A percentile compares a stretch with the other conserved stretches of the same genome.
These are phyloP conservation scores for Tetracentron sinense DNA, from an alignment of 164 flowering plant genomes.

Conservation along the genomic window DNA sequence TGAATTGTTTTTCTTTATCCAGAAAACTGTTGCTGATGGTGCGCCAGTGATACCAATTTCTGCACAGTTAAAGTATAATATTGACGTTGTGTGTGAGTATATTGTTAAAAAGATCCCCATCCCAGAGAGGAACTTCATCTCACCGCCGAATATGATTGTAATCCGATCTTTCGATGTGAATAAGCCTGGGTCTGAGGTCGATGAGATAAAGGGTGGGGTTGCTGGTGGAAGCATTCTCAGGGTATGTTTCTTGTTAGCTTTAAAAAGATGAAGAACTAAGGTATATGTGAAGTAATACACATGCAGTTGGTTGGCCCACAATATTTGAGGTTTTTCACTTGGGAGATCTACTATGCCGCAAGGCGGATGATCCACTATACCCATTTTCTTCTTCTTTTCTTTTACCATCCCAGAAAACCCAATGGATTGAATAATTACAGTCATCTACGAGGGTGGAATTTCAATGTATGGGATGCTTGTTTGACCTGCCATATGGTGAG, in stretches of 20 bases:
- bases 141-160: slow-evolving; percentile 94
- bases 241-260: slow-evolving; percentile 35
- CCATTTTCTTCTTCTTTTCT: too few species aligned
- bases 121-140: slow-evolving; percentile 76
- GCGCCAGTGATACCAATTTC: slow-evolving; percentile 94
- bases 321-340: too few species aligned
- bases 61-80: slow-evolving; percentile 88
- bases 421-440: not conserved
- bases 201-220: slow-evolving; percentile 92
- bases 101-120: slow-evolving; percentile 81
- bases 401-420: not conserved
- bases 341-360: not conserved
- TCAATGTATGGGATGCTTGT: not conserved
- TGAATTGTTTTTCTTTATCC: slow-evolving; percentile 10
- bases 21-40: slow-evolving; percentile 91
- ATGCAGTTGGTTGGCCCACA: too few species aligned
- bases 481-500: not conserved
- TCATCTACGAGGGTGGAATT: too few species aligned
- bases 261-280: not conserved
- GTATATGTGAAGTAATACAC: not conserved
- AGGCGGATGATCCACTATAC: not conserved
- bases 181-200: slow-evolving; percentile 90
- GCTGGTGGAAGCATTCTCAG: slow-evolving; percentile 97
- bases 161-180: slow-evolving; percentile 94
- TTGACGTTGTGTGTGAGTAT: slow-evolving; percentile 88